These are phyloP conservation scores for Rhizopogon sp. DNA, from an alignment of 768 basidiomycete genomes.

Conservation along the genomic window DNA sequence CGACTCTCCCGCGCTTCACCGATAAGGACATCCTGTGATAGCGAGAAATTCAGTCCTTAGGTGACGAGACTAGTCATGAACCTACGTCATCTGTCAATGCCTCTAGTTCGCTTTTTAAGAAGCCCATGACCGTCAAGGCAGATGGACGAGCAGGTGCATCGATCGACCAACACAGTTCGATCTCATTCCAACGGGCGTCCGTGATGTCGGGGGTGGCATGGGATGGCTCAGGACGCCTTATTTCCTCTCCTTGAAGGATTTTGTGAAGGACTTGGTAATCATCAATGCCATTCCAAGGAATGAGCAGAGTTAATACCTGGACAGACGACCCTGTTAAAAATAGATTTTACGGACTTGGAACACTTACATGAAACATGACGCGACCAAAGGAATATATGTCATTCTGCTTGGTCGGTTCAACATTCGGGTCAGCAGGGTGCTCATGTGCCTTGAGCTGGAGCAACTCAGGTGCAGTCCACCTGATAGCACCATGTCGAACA, in stretches of 20 bases:
- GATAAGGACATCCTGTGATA: background rate
- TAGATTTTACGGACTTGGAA: background rate
- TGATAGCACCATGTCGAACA: conserved; percentile 10
- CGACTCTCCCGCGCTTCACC: background rate
- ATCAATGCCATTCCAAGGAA: background rate
- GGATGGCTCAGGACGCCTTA: background rate
- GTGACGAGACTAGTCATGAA: background rate
- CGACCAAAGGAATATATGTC: conserved; percentile 38
- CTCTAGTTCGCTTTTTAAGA: background rate
- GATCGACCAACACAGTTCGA: background rate
- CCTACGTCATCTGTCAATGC: background rate
- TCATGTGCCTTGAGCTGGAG: conserved; percentile 26
- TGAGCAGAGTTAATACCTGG: background rate
- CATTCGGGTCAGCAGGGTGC: background rate
- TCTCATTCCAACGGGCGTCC: background rate
- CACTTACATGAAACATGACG: conserved; percentile 10
- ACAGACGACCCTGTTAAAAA: background rate
- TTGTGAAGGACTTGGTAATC: background rate
- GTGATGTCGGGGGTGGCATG: background rate
- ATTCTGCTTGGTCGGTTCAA: conserved; percentile 13
- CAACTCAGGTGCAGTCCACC: conserved; percentile 4
- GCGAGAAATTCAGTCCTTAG: background rate
- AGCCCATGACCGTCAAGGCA: background rate
- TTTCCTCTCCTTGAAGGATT: background rate
- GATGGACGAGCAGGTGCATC: background rate